A percentile compares a stretch with the other conserved stretches of the same genome.
Evolutionary conservation across 2,329 filamentous ascomycete genomes (phyloP).

Genomic region (Xylariaceae sp.): DNA sequence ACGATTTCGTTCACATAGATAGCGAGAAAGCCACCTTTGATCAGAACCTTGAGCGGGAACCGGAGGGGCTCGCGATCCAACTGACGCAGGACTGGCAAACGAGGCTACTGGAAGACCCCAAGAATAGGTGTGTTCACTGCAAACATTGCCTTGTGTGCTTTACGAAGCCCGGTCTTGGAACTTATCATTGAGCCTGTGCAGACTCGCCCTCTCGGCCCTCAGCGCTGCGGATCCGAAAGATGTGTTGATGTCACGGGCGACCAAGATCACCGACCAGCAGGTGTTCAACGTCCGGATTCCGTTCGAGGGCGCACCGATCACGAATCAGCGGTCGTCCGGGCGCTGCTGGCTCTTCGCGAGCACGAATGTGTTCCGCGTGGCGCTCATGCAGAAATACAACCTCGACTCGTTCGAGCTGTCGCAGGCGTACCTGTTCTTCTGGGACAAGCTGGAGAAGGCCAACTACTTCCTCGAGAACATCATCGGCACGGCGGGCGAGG

Average conservation of each 20-base stretch:
- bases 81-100: slow-evolving; percentile 65
- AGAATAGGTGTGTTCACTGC: slow-evolving; percentile 60
- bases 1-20: slow-evolving; percentile 60
- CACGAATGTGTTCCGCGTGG: slow-evolving; percentile 90
- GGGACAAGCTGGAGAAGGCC: slow-evolving; percentile 91
- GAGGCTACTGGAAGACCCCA: slow-evolving; percentile 66
- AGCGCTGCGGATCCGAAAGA: slow-evolving; percentile 69
- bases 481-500: slow-evolving; percentile 73
- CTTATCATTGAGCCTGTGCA: slow-evolving; percentile 39
- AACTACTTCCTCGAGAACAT: slow-evolving; percentile 90
- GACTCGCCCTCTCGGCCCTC: slow-evolving; percentile 77
- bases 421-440: slow-evolving; percentile 88
- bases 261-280: slow-evolving; percentile 73
- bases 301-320: slow-evolving; percentile 80
- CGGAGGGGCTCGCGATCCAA: slow-evolving; percentile 57
- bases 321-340: slow-evolving; percentile 81
- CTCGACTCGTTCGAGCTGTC: slow-evolving; percentile 83
- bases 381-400: slow-evolving; percentile 82
- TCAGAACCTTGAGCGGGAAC: slow-evolving; percentile 35
- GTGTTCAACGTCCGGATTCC: slow-evolving; percentile 85
- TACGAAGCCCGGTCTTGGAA: background rate
- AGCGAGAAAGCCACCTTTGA: slow-evolving; percentile 46
- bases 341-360: slow-evolving; percentile 92
- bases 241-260: slow-evolving; percentile 68
- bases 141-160: background rate